A percentile compares a stretch with the other conserved stretches of the same genome.
phyloP scores from a whole-genome alignment of 2,329 filamentous ascomycete species.

The Fusarium luffae region DNA sequence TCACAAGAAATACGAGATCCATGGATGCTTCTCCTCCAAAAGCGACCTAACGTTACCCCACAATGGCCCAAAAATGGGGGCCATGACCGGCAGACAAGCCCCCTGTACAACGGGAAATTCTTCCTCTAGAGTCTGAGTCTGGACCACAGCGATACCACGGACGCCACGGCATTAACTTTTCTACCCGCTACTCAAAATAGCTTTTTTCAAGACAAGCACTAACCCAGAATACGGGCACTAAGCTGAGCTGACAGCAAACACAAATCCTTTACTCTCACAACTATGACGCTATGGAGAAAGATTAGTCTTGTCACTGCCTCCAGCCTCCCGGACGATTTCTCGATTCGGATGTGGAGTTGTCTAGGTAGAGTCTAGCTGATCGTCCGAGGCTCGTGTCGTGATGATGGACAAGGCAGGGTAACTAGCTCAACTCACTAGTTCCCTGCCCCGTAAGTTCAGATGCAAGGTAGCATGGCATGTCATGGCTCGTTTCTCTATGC shows the following conservation, averaged over 20 bases:
- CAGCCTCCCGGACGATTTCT: constrained; percentile 20
- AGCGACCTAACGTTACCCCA: constrained; percentile 35
- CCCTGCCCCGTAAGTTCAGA: constrained; percentile 4
- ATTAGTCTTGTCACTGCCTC: constrained; percentile 25
- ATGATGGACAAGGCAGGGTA: constrained; percentile 1
- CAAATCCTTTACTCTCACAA: background rate
- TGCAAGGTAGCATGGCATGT: constrained; percentile 17
- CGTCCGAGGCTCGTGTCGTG: constrained; percentile 33
- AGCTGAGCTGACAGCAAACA: constrained; percentile 5
- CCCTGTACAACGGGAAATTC: constrained; percentile 22
- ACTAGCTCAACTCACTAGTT: background rate
- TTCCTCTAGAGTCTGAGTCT: constrained; percentile 24
- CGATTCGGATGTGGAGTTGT: constrained; percentile 33
- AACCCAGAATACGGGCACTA: constrained; percentile 12
- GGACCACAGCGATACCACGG: constrained; percentile 11
- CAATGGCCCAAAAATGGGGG: constrained; percentile 24
- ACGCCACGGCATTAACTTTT: constrained; percentile 6
- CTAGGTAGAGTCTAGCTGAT: constrained; percentile 5
- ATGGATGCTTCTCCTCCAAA: constrained; percentile 9
- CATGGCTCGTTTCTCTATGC: constrained; percentile 28
- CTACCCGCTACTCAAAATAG: constrained; percentile 36
- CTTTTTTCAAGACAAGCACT: constrained; percentile 23
- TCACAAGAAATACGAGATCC: constrained; percentile 37
- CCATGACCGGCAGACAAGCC: constrained; percentile 22
- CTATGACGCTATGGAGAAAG: constrained; percentile 38